Percentiles rank a stretch among this genome's conserved stretches.
Evolutionary conservation across 2,329 filamentous ascomycete species (phyloP).

Genomic region (Colletotrichum lini): DNA sequence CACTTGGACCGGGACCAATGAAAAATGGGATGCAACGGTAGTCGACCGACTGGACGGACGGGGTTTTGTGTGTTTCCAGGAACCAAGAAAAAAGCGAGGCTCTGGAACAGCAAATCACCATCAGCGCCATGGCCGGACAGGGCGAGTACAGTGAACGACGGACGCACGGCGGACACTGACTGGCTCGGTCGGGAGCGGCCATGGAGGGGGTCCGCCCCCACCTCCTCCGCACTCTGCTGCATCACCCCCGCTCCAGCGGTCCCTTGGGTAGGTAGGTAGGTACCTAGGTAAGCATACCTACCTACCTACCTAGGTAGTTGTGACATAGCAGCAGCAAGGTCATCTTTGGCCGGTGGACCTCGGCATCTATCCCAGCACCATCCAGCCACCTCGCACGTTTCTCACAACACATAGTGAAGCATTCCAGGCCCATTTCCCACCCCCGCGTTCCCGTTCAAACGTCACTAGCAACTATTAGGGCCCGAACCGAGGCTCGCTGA

Average conservation of each 20-base stretch:
- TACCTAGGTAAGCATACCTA: too few species aligned
- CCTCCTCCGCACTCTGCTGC: constrained; percentile 21
- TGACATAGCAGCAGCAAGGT: not conserved
- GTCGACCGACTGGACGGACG: not conserved
- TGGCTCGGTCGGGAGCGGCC: constrained; percentile 35
- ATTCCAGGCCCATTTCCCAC: not conserved
- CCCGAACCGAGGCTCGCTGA: constrained; percentile 14
- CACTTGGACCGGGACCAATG: not conserved
- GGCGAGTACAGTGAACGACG: too few species aligned
- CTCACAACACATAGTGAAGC: constrained; percentile 2
- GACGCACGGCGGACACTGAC: not conserved
- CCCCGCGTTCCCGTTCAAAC: constrained; percentile 6
- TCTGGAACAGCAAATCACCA: constrained; percentile 10
- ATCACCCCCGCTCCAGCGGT: not conserved
- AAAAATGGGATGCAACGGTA: not conserved
- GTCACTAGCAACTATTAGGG: constrained; percentile 2
- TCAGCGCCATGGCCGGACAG: not conserved
- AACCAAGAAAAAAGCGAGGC: not conserved
- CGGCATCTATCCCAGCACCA: constrained; percentile 37
- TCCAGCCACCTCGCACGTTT: not conserved
- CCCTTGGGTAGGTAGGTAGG: too few species aligned
- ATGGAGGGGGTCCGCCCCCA: constrained; percentile 16
- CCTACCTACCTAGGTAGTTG: too few species aligned
- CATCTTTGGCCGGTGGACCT: constrained; percentile 39
- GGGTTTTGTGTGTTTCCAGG: not conserved